Conservation (phyloP, 192 early-diverging fungal species). For the Umbelopsis vinacea region DNA sequence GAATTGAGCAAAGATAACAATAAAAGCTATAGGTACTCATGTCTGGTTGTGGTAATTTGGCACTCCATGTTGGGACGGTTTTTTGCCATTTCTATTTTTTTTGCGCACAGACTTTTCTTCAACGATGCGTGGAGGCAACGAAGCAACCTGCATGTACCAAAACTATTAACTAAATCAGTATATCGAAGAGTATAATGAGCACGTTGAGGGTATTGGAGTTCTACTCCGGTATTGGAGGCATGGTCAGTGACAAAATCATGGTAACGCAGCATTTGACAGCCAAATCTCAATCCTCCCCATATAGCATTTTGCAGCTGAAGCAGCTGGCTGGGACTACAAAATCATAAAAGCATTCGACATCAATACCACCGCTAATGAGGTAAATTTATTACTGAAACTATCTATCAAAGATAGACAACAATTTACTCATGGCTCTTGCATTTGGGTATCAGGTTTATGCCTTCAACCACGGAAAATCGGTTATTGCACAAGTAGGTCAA, state of each 20-base stretch:
- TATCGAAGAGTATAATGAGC: neutral
- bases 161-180: neutral
- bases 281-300: neutral
- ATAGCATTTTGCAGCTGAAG: slow-evolving; percentile 78
- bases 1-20: too few species aligned
- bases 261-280: too few species aligned
- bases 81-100: neutral
- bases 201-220: slow-evolving; percentile 52
- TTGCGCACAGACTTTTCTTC: neutral
- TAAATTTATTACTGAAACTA: slow-evolving; percentile 16
- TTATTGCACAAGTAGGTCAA: slow-evolving; percentile 35
- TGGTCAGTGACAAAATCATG: slow-evolving; percentile 40
- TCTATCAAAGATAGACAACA: neutral
- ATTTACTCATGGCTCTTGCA: neutral
- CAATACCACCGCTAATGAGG: slow-evolving; percentile 86
- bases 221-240: slow-evolving; percentile 68
- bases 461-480: slow-evolving; percentile 35
- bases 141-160: neutral
- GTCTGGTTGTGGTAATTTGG: too few species aligned
- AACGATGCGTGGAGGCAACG: neutral
- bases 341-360: slow-evolving; percentile 95
- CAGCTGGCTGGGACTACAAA: slow-evolving; percentile 58
- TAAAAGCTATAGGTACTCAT: too few species aligned
- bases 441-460: slow-evolving; percentile 32
- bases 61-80: neutral